Base-by-base conservation (phyloP, 306 rosid species). In the Gastrolobium bilobum region DNA sequence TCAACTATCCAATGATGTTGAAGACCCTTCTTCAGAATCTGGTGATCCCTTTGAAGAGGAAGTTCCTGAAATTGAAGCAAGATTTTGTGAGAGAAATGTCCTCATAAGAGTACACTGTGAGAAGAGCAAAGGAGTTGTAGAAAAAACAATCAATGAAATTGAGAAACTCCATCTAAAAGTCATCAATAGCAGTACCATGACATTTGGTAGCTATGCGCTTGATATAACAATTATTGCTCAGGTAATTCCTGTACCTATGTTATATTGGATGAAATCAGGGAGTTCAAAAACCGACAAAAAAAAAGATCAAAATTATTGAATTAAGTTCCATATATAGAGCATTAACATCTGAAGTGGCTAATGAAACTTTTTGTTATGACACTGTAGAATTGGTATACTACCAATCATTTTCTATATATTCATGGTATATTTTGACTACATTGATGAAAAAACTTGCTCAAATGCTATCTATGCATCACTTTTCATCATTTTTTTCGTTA, bases 101-200 rank as follows among this genome's bases (percentile, higher is more conserved):
- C 91, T 94, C 68, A 79, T 94, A 71, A 81, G 97, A 85, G 79
- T 94, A 60, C 98, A 94, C 87, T 94, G 98, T 73, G 96, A 89
- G 89, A 94, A 90, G 76, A 85, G 65, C 79, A 85, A 84, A 81
- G 97, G 96, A 53, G 77, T 89, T 35, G 66, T 89, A 44, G 92
- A 92, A 73, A 89, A 81, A 62, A 72, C 84, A 61, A 77, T 89
- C 30, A 81, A 85, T 26, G 93, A 85, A 79, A 84, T 94, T 44
- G 94, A 94, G 83, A 94, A 88, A 73, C 85, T 88, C 68, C 91
- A 83, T 68, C 84, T 94, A 2, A 87, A 82, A 37, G 81, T 92
- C 80, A 86, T 77, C 84, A 89, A 87, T 56, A 94, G 89, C 80
- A 88, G 89, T 76, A 84, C 84, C 74, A 48, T 94, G 91, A 81